These are phyloP conservation scores for Acanthamoeba lenticulata DNA, from an alignment of 208 protist genomes.

Conservation along the genomic window DNA sequence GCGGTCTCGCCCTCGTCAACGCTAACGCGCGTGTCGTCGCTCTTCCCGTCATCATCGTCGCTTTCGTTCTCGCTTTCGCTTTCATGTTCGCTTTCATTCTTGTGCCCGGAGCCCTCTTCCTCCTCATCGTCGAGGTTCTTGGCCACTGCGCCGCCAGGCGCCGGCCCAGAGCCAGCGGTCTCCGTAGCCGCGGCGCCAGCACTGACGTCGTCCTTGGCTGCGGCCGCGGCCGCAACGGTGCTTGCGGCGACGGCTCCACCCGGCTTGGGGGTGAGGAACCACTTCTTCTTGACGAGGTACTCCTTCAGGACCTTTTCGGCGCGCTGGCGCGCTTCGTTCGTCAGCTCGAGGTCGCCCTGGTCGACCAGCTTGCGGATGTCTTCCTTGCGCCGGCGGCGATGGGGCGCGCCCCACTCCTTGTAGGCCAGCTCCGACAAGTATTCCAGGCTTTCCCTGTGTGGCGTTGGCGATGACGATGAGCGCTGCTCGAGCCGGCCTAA, in stretches of 20 bases:
- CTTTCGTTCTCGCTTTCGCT: no score
- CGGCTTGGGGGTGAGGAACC: background rate
- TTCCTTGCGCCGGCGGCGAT: background rate
- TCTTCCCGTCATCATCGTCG: no score
- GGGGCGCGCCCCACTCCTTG: background rate
- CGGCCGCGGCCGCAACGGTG: background rate
- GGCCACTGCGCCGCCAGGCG: no score
- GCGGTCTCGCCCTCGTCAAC: no score
- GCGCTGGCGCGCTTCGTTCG: background rate
- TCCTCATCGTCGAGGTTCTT: no score
- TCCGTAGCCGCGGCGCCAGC: no score
- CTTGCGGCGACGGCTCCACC: background rate
- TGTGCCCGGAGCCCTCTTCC: no score
- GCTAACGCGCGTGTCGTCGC: no score
- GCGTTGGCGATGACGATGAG: background rate
- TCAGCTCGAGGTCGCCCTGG: background rate
- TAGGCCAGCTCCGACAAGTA: background rate
- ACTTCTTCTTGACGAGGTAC: conserved; percentile 1
- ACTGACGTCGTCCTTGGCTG: no score
- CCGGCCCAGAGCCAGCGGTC: no score
- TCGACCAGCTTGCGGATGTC: background rate
- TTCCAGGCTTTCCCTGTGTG: background rate
- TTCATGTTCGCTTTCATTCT: no score
- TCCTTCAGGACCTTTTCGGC: background rate
- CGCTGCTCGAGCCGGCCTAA: background rate